Evolutionary conservation across 106 monocot genomes (phyloP).

Genomic region (Allium fistulosum): DNA sequence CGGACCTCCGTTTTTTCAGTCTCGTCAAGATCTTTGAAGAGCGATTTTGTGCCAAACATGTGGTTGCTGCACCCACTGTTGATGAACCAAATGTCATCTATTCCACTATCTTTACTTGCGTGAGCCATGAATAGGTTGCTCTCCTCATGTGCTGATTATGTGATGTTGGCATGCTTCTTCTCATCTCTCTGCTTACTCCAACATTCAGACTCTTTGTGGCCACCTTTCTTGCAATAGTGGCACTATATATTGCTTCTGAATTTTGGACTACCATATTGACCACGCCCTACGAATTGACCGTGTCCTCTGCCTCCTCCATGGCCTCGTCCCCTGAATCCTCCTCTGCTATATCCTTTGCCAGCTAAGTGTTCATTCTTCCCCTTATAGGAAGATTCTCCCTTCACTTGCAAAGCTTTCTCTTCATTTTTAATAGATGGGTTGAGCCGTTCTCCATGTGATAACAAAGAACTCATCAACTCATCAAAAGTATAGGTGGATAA

Average conservation of each 20-base stretch:
- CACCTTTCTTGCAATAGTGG: not conserved
- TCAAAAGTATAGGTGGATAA: no score
- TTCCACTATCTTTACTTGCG: not conserved
- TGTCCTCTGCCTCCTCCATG: not conserved
- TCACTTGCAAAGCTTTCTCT: not conserved
- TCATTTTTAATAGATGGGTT: not conserved
- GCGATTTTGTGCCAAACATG: not conserved
- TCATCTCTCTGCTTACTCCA: not conserved
- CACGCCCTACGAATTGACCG: not conserved
- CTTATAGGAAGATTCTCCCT: not conserved
- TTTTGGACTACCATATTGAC: not conserved
- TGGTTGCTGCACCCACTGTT: constrained; percentile 1
- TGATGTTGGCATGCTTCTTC: not conserved
- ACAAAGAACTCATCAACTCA: not conserved
- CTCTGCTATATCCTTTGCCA: no score
- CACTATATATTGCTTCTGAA: not conserved
- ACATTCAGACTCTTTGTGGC: not conserved
- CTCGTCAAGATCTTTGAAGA: not conserved
- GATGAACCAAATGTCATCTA: not conserved
- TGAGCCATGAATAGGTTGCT: not conserved
- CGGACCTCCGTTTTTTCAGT: not conserved
- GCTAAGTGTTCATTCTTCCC: not conserved
- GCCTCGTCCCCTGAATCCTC: not conserved
- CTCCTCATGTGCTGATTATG: not conserved
- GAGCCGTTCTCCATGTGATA: not conserved